These are phyloP conservation scores for Psidium friedrichsthalianum DNA, from an alignment of 345 rosid species.

Conservation along the genomic window DNA sequence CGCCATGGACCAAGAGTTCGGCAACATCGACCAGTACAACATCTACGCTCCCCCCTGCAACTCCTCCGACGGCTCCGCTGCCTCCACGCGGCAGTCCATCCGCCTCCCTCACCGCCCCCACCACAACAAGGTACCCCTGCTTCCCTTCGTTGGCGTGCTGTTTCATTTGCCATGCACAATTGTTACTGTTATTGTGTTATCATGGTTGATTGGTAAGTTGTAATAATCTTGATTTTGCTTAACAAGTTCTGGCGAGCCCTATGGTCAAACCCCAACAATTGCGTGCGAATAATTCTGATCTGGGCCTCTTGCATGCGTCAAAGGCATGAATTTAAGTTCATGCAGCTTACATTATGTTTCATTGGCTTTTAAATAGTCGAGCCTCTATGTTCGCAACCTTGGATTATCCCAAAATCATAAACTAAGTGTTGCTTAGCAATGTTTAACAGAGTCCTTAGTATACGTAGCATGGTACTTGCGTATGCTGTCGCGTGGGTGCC, in stretches of 20 bases:
- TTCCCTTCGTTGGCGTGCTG: not conserved
- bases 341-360: not conserved
- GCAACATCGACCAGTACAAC: conserved; percentile 93
- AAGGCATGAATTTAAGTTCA: not conserved
- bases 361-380: not conserved
- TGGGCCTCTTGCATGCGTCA: not conserved
- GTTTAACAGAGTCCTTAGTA: not conserved
- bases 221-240: not conserved
- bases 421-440: not conserved
- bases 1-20: conserved; percentile 95
- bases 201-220: no score
- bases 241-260: not conserved
- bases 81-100: conserved; percentile 26
- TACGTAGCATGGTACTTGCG: not conserved
- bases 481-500: not conserved
- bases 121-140: conserved; percentile 5
- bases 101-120: conserved; percentile 64
- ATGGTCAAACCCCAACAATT: not conserved
- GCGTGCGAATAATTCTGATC: not conserved
- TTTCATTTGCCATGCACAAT: not conserved
- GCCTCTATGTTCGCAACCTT: not conserved
- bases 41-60: conserved; percentile 90
- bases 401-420: not conserved
- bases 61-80: conserved; percentile 48
- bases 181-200: no score